Percentiles rank a stretch among this genome's conserved stretches.
Conservation (phyloP, 805 yeast genomes). For the Candida sonorensis region DNA sequence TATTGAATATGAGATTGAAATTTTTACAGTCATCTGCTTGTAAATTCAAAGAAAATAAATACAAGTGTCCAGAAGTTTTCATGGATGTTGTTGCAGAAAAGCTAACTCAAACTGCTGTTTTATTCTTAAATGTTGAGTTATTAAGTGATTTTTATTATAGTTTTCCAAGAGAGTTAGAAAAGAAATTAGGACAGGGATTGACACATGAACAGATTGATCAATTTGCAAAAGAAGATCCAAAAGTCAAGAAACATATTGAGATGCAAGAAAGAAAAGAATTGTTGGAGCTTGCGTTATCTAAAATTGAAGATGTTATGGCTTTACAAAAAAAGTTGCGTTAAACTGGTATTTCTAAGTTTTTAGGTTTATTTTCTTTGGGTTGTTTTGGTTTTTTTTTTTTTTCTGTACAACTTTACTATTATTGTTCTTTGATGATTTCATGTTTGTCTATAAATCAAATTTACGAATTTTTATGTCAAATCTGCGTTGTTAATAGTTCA, state of each 20-base stretch:
- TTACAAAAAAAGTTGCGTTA: constrained; percentile 36
- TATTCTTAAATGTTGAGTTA: constrained; percentile 88
- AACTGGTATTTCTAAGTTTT: not conserved
- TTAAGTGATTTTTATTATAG: constrained; percentile 93
- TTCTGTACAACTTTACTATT: no score
- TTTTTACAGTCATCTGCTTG: constrained; percentile 73
- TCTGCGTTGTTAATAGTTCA: no score
- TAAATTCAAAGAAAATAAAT: constrained; percentile 70
- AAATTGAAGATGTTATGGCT: constrained; percentile 80
- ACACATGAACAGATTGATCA: constrained; percentile 72
- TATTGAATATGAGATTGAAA: constrained; percentile 69
- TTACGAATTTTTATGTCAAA: no score
- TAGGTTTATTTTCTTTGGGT: no score
- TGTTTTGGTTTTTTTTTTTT: no score
- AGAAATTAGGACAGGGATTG: constrained; percentile 55
- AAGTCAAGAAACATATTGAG: constrained; percentile 83
- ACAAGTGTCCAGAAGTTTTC: constrained; percentile 91
- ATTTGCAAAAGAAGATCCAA: constrained; percentile 94
- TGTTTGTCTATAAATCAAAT: no score
- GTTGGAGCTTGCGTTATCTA: constrained; percentile 73
- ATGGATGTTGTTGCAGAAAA: constrained; percentile 89
- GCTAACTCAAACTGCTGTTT: constrained; percentile 84
- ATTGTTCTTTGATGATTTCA: no score
- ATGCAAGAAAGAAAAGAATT: constrained; percentile 89
- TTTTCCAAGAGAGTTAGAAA: constrained; percentile 90